Evolutionary conservation across 352 stramenopile genomes (phyloP).

Genomic region (Phytophthora sp.): DNA sequence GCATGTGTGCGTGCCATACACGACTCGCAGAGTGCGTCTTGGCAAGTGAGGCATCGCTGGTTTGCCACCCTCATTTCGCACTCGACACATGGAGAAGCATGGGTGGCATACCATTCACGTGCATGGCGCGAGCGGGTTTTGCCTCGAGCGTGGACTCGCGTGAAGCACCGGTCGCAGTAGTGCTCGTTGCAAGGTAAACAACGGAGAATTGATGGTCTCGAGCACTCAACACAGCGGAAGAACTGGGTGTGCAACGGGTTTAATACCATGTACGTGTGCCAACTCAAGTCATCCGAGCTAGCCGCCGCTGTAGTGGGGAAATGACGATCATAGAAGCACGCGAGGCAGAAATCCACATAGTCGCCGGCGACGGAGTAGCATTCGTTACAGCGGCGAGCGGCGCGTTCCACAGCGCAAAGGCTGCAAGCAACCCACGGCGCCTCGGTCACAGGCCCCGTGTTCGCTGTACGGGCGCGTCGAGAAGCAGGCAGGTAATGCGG

Average conservation of each 20-base stretch:
- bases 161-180: conserved; percentile 83
- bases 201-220: conserved; percentile 56
- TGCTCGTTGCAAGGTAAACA: conserved; percentile 81
- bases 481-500: conserved; percentile 47
- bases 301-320: conserved; percentile 33
- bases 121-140: conserved; percentile 60
- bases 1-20: conserved; percentile 71
- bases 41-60: conserved; percentile 66
- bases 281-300: conserved; percentile 34
- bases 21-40: conserved; percentile 69
- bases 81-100: conserved; percentile 71
- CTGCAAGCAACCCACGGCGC: conserved; percentile 48
- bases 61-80: conserved; percentile 76
- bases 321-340: conserved; percentile 74
- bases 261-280: conserved; percentile 71
- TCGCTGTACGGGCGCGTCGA: conserved; percentile 21
- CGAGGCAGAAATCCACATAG: conserved; percentile 77
- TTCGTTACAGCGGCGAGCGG: conserved; percentile 70
- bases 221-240: conserved; percentile 82
- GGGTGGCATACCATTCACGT: conserved; percentile 63
- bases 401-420: conserved; percentile 62
- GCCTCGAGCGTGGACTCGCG: conserved; percentile 65
- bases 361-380: conserved; percentile 65
- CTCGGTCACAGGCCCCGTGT: conserved; percentile 4
- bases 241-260: conserved; percentile 38